phyloP scores from a whole-genome alignment of 257 asterid genomes.

The Scutellaria minor region DNA sequence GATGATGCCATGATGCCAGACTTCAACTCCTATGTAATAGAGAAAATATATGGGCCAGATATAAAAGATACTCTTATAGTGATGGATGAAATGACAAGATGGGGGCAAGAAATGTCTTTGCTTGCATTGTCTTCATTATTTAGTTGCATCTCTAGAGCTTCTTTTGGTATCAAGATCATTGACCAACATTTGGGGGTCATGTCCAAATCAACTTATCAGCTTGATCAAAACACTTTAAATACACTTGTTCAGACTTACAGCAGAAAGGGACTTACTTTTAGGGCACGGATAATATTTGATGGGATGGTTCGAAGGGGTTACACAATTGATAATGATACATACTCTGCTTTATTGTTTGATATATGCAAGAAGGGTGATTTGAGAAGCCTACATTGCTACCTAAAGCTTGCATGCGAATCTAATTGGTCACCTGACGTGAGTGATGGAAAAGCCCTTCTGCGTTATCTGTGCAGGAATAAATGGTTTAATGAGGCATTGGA shows the following conservation, averaged over 20 bases:
- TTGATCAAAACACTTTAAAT: constrained; percentile 62
- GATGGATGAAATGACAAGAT: constrained; percentile 63
- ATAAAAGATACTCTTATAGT: constrained; percentile 36
- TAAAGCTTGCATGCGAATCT: constrained; percentile 49
- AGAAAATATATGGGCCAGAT: constrained; percentile 40
- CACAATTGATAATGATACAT: constrained; percentile 52
- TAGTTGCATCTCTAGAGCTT: constrained; percentile 47
- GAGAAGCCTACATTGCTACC: constrained; percentile 49
- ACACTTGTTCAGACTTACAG: constrained; percentile 59
- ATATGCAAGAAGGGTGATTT: constrained; percentile 63
- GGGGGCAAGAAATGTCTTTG: constrained; percentile 79
- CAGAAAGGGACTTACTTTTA: constrained; percentile 57
- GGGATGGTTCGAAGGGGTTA: constrained; percentile 59
- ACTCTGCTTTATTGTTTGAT: constrained; percentile 51
- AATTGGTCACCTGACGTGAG: constrained; percentile 70
- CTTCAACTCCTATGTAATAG: constrained; percentile 52
- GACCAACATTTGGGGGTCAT: constrained; percentile 47
- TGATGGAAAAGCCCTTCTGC: constrained; percentile 55
- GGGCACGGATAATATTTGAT: constrained; percentile 57
- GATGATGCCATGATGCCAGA: constrained; percentile 70
- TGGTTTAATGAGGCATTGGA: constrained; percentile 62
- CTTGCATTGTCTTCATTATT: constrained; percentile 54
- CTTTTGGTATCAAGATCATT: constrained; percentile 41
- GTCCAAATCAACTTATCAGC: constrained; percentile 47
- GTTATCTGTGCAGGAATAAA: constrained; percentile 53